These are phyloP conservation scores for Hypoxylon fragiforme DNA, from an alignment of 495 filamentous ascomycete genomes.

Conservation along the genomic window DNA sequence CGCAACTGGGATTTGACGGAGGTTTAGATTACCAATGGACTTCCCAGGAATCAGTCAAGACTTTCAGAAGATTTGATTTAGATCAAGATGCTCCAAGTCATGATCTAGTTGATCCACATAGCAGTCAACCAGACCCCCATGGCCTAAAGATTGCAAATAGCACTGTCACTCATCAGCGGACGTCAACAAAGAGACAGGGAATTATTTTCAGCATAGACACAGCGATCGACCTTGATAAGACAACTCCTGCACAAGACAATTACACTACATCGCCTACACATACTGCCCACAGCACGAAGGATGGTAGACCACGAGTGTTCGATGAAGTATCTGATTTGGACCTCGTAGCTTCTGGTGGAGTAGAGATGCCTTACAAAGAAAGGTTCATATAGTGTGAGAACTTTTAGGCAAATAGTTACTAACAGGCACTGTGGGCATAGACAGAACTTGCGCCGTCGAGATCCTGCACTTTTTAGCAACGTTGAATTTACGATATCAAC, in stretches of 20 bases:
- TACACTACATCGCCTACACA: conserved; percentile 14
- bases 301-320: conserved; percentile 7
- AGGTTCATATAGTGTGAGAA: not conserved
- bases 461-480: conserved; percentile 29
- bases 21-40: conserved; percentile 41
- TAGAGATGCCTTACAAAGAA: not conserved
- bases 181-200: conserved; percentile 27
- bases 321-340: not conserved
- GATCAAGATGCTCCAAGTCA: not conserved
- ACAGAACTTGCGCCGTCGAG: not conserved
- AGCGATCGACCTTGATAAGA: not conserved
- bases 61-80: conserved; percentile 21
- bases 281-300: not conserved
- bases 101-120: not conserved
- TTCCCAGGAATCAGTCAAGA: conserved; percentile 11
- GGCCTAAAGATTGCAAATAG: not conserved
- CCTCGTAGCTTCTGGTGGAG: too few relatives aligned
- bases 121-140: not conserved
- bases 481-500: conserved; percentile 28
- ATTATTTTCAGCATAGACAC: conserved; percentile 20
- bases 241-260: not conserved
- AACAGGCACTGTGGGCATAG: conserved; percentile 8
- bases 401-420: not conserved
- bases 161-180: not conserved
- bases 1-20: conserved; percentile 40